These are phyloP conservation scores for Sutorius eximius DNA, from an alignment of 1,284 basidiomycete genomes.

Conservation along the genomic window DNA sequence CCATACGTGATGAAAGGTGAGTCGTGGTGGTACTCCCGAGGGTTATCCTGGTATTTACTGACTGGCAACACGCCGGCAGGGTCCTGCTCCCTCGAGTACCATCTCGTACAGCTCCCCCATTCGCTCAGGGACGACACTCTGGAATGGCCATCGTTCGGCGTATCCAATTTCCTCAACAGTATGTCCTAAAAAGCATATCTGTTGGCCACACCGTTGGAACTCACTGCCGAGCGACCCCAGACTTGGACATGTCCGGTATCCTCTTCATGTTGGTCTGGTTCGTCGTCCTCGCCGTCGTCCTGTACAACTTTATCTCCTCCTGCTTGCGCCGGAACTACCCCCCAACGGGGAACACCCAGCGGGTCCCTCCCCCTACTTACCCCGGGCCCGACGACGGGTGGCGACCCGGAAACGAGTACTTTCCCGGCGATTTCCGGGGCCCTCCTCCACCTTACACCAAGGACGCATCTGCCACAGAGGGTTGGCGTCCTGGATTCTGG, in stretches of 20 bases:
- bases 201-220: not conserved
- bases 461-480: conserved; percentile 28
- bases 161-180: conserved; percentile 23
- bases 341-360: conserved; percentile 20
- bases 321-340: conserved; percentile 42
- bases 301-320: conserved; percentile 58
- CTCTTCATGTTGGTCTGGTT: conserved; percentile 61
- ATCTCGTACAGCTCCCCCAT: conserved; percentile 64
- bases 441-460: conserved; percentile 83
- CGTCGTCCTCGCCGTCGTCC: conserved; percentile 50
- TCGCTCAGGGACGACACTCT: conserved; percentile 40
- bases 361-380: conserved; percentile 33
- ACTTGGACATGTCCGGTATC: conserved; percentile 41
- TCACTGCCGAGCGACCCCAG: conserved; percentile 27
- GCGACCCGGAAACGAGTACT: conserved; percentile 41
- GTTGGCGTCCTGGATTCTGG: conserved; percentile 76
- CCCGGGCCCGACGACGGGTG: conserved; percentile 30
- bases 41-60: not conserved
- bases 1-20: conserved; percentile 80
- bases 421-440: conserved; percentile 48
- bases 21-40: conserved; percentile 13
- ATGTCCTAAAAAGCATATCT: conserved; percentile 3
- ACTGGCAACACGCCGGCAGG: conserved; percentile 43
- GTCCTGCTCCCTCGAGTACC: conserved; percentile 81
- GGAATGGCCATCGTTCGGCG: conserved; percentile 15